Evolutionary conservation across 345 rosid genomes (phyloP), one percentile per base, ranked within the genome.

Genomic region (Noccaea caerulescens): DNA sequence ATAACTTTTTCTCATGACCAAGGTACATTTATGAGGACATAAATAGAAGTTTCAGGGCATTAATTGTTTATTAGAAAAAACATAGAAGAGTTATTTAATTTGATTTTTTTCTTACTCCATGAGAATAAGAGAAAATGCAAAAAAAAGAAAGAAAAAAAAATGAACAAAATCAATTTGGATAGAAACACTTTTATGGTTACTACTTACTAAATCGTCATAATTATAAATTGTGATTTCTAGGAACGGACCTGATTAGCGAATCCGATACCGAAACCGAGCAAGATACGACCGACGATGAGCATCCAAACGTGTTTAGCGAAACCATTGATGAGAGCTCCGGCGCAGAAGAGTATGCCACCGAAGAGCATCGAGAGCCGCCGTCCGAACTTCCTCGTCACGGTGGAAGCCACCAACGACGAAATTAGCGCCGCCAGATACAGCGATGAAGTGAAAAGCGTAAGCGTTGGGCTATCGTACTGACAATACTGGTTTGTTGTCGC

Each of bases 201-300:
- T 67, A 33, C 4, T 25, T 27, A 3, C 30, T 34, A 66, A 75
- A 79, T 57, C 6, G 8, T 65, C 10, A 49, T 13, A 14, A 37
- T 4, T 2, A 12, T 42, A 7, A 37, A 16, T 16, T 4, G 30
- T 37, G 9, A 13, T 58, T 13, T 27, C 8, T 34, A 4, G 36
- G 10, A 6, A 57, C 6, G 57, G 68, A 95, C 99, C 99, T 95
- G 99, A 77, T 92, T 95, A 54, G 99, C 97, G 57, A 95, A 95
- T 10, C 99, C 99, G 49, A 95, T 84, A 41, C 99, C 99, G 25
- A 95, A 92, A 68, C 99, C 99, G 16, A 95, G 96, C 66, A 95
- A 75, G 11, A 95, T 80, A 54, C 98, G 84, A 5, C 99, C 99
- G 30, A 92, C 70, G 58, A 90, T 90, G 52, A 95, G 83, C 99